Percentiles rank a stretch among this genome's conserved stretches.
Evolutionary conservation across 2,329 filamentous ascomycete genomes (phyloP).

Genomic region (Aspergillus sp.): DNA sequence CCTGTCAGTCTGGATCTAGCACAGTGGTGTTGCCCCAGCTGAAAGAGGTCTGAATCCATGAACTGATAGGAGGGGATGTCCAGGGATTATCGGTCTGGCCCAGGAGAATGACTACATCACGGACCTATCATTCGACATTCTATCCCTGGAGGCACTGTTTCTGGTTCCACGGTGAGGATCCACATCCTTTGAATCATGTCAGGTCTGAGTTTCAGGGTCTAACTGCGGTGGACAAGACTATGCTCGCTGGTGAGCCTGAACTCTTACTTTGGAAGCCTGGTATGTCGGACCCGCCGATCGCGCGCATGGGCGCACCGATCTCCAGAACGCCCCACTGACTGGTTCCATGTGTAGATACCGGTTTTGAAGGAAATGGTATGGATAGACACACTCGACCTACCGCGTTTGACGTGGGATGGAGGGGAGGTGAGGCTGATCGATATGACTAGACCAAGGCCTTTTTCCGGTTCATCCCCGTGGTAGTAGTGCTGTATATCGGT

Average conservation of each 20-base stretch:
- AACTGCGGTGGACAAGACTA: slow-evolving; percentile 53
- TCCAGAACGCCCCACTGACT: slow-evolving; percentile 17
- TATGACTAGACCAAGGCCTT: slow-evolving; percentile 71
- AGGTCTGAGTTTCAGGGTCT: slow-evolving; percentile 15
- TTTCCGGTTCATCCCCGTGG: slow-evolving; percentile 74
- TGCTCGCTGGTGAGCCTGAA: slow-evolving; percentile 84
- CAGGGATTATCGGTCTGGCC: slow-evolving; percentile 67
- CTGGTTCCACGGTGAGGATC: slow-evolving; percentile 67
- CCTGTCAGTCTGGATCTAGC: slow-evolving; percentile 4
- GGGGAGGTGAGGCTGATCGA: slow-evolving; percentile 27
- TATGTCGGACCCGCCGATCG: slow-evolving; percentile 27
- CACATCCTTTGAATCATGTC: slow-evolving; percentile 2
- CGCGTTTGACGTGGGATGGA: slow-evolving; percentile 1
- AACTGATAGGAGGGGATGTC: slow-evolving; percentile 1
- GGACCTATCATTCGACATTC: slow-evolving; percentile 81
- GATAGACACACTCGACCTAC: background rate
- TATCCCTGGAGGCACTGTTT: slow-evolving; percentile 84
- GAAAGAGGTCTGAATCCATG: background rate
- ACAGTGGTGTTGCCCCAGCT: background rate
- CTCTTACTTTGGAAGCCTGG: slow-evolving; percentile 70
- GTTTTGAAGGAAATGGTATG: slow-evolving; percentile 85
- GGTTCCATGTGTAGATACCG: slow-evolving; percentile 59
- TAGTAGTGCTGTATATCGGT: slow-evolving; percentile 78
- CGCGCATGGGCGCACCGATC: slow-evolving; percentile 1
- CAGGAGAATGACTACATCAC: slow-evolving; percentile 63